Percentiles rank a stretch among this genome's conserved stretches.
Evolutionary conservation across 129 eudicot species (phyloP).

Genomic region (Pittosporum tobira): DNA sequence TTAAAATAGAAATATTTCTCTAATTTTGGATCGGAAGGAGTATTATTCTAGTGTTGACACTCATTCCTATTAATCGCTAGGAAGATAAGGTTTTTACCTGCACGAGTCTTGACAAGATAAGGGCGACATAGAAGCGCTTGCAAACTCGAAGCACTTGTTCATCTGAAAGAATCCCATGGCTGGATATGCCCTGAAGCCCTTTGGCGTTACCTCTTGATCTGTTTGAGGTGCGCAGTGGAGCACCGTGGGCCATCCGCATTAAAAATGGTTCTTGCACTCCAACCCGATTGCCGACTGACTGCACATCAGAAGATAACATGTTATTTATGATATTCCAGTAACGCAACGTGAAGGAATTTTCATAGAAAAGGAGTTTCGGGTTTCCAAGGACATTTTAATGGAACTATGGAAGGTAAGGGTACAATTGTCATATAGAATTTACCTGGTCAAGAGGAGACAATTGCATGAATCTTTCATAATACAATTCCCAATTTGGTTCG

Average conservation of each 20-base stretch:
- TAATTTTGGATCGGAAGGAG: too few relatives aligned
- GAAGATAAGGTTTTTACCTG: slow-evolving; percentile 43
- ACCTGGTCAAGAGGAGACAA: slow-evolving; percentile 86
- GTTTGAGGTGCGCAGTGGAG: slow-evolving; percentile 52
- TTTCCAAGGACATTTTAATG: not conserved
- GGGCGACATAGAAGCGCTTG: slow-evolving; percentile 86
- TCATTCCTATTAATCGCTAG: too few relatives aligned
- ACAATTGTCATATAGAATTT: too few relatives aligned
- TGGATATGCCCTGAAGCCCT: slow-evolving; percentile 38
- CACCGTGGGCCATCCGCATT: slow-evolving; percentile 99
- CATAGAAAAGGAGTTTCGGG: not conserved
- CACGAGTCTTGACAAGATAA: slow-evolving; percentile 76
- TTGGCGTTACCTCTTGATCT: slow-evolving; percentile 42
- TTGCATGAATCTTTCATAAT: slow-evolving; percentile 89
- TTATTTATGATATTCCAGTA: too few relatives aligned
- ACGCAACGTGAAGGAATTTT: too few relatives aligned
- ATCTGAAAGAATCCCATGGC: slow-evolving; percentile 48
- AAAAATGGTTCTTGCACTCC: slow-evolving; percentile 93
- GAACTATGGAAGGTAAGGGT: too few relatives aligned
- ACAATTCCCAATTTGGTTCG: slow-evolving; percentile 96
- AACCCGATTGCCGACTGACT: slow-evolving; percentile 95
- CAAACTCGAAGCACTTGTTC: slow-evolving; percentile 88
- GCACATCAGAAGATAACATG: slow-evolving; percentile 15
- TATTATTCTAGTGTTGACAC: too few relatives aligned
- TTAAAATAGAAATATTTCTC: too few relatives aligned